These are phyloP conservation scores for Colletotrichum sansevieriae DNA, from an alignment of 2,329 filamentous ascomycete genomes.

Conservation along the genomic window DNA sequence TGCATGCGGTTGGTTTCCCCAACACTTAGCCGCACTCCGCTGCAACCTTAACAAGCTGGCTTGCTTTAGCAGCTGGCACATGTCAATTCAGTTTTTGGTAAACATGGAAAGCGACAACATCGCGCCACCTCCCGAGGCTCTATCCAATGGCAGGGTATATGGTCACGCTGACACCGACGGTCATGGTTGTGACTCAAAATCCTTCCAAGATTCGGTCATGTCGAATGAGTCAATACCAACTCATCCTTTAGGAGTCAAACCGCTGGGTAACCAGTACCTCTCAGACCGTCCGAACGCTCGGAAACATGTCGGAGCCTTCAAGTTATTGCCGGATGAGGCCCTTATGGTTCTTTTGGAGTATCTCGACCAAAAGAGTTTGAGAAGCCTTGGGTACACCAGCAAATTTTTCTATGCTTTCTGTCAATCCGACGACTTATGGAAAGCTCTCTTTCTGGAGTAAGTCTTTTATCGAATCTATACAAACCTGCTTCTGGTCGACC, in stretches of 20 bases:
- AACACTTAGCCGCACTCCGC: conserved; percentile 13
- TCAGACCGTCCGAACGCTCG: conserved; percentile 76
- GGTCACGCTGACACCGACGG: conserved; percentile 23
- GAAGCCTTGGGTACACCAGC: conserved; percentile 81
- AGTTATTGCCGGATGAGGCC: conserved; percentile 82
- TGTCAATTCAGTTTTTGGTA: conserved; percentile 18
- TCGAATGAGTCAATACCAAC: conserved; percentile 69
- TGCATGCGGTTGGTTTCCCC: conserved; percentile 28
- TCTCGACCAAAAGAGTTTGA: conserved; percentile 73
- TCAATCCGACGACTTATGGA: conserved; percentile 89
- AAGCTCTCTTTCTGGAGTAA: conserved; percentile 86
- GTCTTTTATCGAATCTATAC: conserved; percentile 52
- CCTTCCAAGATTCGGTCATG: conserved; percentile 22
- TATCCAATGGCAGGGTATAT: conserved; percentile 31
- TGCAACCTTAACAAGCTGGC: conserved; percentile 10
- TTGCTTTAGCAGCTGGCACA: conserved; percentile 29
- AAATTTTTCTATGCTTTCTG: conserved; percentile 89
- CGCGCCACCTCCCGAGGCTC: conserved; percentile 15
- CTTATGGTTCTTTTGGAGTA: conserved; percentile 81
- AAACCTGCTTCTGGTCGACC: no score
- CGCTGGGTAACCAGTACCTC: conserved; percentile 85
- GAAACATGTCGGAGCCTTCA: conserved; percentile 73
- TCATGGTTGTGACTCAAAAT: conserved; percentile 38
- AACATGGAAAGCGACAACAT: conserved; percentile 32
- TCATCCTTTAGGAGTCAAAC: conserved; percentile 88